Conservation (phyloP, 768 basidiomycete genomes). For the Leucogyrophana mollusca region DNA sequence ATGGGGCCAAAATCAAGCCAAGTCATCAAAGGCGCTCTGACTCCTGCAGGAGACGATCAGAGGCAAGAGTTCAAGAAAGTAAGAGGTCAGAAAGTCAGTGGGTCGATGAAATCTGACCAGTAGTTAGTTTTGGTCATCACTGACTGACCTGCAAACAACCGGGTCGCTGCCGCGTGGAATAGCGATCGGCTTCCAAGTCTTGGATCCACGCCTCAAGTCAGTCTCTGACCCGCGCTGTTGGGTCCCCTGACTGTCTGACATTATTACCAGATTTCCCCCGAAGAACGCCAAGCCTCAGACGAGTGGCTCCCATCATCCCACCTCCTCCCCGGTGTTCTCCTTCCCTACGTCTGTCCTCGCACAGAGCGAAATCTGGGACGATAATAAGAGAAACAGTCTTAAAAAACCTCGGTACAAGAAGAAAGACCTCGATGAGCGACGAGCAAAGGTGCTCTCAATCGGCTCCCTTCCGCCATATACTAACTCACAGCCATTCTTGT, state of each 20-base stretch:
- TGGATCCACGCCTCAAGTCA: slow-evolving; percentile 87
- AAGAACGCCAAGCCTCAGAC: slow-evolving; percentile 57
- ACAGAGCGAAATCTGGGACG: slow-evolving; percentile 69
- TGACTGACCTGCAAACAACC: slow-evolving; percentile 61
- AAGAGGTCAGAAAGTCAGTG: slow-evolving; percentile 1
- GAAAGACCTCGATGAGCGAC: slow-evolving; percentile 82
- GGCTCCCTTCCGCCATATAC: neutral
- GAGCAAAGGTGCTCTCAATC: slow-evolving; percentile 54
- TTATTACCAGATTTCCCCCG: slow-evolving; percentile 70
- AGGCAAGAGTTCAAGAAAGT: slow-evolving; percentile 63
- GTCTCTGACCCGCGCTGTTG: slow-evolving; percentile 16
- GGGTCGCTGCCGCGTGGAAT: slow-evolving; percentile 71
- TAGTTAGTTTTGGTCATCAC: slow-evolving; percentile 49
- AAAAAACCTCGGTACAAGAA: slow-evolving; percentile 71
- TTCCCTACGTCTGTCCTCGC: slow-evolving; percentile 62
- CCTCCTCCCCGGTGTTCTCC: slow-evolving; percentile 27
- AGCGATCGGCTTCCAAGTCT: slow-evolving; percentile 73
- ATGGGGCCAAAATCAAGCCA: slow-evolving; percentile 84
- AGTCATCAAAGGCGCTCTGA: slow-evolving; percentile 64
- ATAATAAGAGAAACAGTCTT: slow-evolving; percentile 51
- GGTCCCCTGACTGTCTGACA: neutral
- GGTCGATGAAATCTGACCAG: slow-evolving; percentile 1
- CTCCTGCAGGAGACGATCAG: slow-evolving; percentile 45
- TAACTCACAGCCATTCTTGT: slow-evolving; percentile 1
- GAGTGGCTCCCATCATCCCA: slow-evolving; percentile 22